Evolutionary conservation across 208 protist species (phyloP).

Genomic region (Leishmania braziliensis): DNA sequence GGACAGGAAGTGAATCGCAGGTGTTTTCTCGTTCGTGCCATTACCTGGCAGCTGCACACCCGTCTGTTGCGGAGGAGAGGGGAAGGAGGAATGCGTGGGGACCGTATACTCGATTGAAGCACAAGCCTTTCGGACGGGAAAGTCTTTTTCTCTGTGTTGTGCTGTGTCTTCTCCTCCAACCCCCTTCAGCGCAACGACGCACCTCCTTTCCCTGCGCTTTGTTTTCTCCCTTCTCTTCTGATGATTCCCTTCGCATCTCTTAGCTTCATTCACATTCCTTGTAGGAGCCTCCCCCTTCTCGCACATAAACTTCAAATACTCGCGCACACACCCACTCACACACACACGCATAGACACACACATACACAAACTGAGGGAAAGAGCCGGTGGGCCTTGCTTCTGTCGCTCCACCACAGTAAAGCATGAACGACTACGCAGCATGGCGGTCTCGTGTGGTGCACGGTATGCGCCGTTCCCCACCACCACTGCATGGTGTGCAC

Average conservation of each 20-base stretch:
- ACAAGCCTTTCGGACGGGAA: not conserved
- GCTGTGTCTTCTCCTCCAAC: not conserved
- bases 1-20: not conserved
- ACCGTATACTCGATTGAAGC: not conserved
- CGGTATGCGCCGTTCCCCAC: not conserved
- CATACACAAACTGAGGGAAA: not conserved
- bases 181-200: not conserved
- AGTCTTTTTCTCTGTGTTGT: not conserved
- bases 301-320: not conserved
- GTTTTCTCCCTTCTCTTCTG: not conserved
- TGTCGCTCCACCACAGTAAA: not conserved
- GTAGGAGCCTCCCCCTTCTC: not conserved
- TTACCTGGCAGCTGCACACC: not conserved
- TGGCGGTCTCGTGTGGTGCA: conserved; percentile 27
- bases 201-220: not conserved
- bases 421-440: conserved; percentile 30
- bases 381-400: not conserved
- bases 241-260: not conserved
- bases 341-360: not conserved
- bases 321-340: not conserved
- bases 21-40: not conserved
- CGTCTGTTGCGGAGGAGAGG: not conserved
- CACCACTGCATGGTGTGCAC: not conserved
- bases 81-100: not conserved
- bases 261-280: not conserved